A percentile compares a stretch with the other conserved stretches of the same genome.
Evolutionary conservation across 805 yeast species (phyloP).

Genomic region (Saturnispora sanitii): DNA sequence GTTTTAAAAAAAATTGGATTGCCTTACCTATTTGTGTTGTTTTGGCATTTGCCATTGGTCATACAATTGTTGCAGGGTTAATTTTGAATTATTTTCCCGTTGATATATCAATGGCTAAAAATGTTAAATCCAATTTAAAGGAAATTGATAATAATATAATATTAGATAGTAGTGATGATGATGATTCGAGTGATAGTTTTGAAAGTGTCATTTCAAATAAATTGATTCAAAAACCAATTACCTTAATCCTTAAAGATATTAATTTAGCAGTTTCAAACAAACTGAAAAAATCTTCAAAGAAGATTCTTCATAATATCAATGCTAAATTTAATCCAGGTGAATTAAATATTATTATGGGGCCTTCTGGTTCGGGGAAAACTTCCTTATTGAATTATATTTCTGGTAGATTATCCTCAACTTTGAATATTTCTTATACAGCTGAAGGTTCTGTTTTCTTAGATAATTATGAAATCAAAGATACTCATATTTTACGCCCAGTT

Average conservation of each 20-base stretch:
- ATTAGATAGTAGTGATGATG: too few species aligned
- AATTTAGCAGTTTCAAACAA: conserved; percentile 19
- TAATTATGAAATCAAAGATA: conserved; percentile 20
- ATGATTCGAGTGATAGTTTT: too few species aligned
- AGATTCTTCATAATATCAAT: conserved; percentile 35
- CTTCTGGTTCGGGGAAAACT: conserved; percentile 74
- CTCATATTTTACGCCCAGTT: conserved; percentile 29
- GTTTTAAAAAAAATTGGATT: conserved; percentile 56
- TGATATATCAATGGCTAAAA: conserved; percentile 41
- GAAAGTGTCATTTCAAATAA: too few species aligned
- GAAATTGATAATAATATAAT: conserved; percentile 13
- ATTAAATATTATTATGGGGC: conserved; percentile 69
- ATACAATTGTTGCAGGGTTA: conserved; percentile 38
- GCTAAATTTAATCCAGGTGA: conserved; percentile 46
- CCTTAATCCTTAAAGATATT: conserved; percentile 16
- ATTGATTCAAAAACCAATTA: conserved; percentile 4
- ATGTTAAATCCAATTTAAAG: conserved; percentile 13
- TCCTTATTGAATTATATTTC: conserved; percentile 56
- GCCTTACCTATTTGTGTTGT: conserved; percentile 53
- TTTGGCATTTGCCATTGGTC: conserved; percentile 49
- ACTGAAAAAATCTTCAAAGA: conserved; percentile 16
- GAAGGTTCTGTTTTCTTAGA: conserved; percentile 39
- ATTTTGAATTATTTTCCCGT: conserved; percentile 39
- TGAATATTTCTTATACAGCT: conserved; percentile 21
- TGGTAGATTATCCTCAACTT: conserved; percentile 37